Conservation (phyloP, 2,329 filamentous ascomycete genomes). For the Tricladium varicosporioides region DNA sequence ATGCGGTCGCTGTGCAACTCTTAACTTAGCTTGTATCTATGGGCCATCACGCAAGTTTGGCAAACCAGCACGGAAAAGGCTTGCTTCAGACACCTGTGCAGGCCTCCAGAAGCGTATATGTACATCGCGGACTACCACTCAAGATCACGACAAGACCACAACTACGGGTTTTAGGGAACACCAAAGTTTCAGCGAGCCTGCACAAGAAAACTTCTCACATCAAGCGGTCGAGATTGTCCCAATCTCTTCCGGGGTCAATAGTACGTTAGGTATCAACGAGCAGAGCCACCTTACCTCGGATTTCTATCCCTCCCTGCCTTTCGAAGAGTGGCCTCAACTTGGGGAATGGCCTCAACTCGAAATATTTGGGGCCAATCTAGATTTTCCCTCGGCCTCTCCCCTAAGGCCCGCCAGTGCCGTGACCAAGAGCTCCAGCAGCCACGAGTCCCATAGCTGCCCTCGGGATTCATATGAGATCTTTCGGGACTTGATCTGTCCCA, state of each 20-base stretch:
- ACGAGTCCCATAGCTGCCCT: constrained; percentile 22
- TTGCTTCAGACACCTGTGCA: background rate
- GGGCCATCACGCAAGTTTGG: constrained; percentile 25
- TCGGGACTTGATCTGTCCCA: constrained; percentile 26
- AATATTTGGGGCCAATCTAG: constrained; percentile 1
- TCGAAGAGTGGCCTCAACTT: constrained; percentile 16
- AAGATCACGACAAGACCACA: constrained; percentile 7
- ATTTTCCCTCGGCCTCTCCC: constrained; percentile 7
- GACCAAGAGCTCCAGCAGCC: constrained; percentile 1
- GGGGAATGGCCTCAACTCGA: constrained; percentile 19
- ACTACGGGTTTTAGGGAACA: background rate
- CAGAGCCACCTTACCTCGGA: constrained; percentile 2
- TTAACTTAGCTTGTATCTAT: constrained; percentile 27
- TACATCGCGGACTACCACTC: background rate
- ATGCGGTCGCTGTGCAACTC: constrained; percentile 29
- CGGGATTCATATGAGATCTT: constrained; percentile 27
- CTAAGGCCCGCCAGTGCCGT: constrained; percentile 3
- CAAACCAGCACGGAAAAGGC: constrained; percentile 26
- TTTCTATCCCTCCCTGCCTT: background rate
- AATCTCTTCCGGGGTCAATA: constrained; percentile 7
- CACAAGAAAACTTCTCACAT: constrained; percentile 4
- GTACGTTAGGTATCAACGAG: constrained; percentile 3
- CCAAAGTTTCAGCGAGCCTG: constrained; percentile 6
- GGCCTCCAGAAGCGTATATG: constrained; percentile 1
- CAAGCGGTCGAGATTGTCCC: background rate